Evolutionary conservation across 2,329 filamentous ascomycete genomes (phyloP).

Genomic region (Apiospora hydei): DNA sequence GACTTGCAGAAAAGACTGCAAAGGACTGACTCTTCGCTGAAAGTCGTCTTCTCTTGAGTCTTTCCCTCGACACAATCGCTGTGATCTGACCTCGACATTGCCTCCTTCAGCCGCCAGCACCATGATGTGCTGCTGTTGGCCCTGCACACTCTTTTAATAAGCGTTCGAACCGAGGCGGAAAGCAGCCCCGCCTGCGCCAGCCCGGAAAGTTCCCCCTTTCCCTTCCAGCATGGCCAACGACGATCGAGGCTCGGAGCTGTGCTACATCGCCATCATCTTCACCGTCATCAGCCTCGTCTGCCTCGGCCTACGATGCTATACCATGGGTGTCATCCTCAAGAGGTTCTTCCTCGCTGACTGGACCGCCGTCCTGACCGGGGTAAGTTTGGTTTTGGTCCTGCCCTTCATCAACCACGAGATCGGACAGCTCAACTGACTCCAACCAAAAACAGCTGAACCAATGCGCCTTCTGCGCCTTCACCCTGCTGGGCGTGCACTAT

Average conservation of each 20-base stretch:
- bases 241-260: constrained; percentile 25
- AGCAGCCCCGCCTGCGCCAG: not conserved
- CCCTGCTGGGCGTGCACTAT: constrained; percentile 26
- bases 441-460: constrained; percentile 2
- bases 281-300: constrained; percentile 51
- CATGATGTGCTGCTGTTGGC: not conserved
- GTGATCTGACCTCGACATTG: not conserved
- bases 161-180: not conserved
- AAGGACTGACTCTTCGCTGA: not conserved
- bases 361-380: constrained; percentile 25
- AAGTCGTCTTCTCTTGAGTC: not conserved
- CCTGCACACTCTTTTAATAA: not conserved
- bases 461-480: constrained; percentile 24
- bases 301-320: constrained; percentile 52
- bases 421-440: not conserved
- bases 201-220: not conserved
- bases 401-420: too few species aligned
- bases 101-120: not conserved
- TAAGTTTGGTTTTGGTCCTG: not conserved
- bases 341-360: constrained; percentile 33
- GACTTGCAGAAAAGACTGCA: too few species aligned
- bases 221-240: constrained; percentile 21
- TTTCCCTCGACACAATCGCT: not conserved
- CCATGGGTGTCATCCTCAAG: constrained; percentile 51
- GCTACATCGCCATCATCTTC: constrained; percentile 43